phyloP scores from a whole-genome alignment of 768 basidiomycete species.

The Lentinula boryana region DNA sequence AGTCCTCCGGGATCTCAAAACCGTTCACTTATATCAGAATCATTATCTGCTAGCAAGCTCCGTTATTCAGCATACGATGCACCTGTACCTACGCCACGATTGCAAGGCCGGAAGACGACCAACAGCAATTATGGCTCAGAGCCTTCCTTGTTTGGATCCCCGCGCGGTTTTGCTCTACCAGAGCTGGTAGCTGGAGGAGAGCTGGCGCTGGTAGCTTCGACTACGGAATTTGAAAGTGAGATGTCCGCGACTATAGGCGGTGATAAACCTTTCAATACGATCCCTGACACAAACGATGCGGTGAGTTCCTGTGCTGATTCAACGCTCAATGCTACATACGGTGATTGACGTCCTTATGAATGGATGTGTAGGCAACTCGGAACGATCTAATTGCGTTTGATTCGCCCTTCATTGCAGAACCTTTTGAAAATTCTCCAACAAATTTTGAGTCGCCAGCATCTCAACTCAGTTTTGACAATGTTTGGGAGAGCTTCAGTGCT shows the following conservation, averaged over 20 bases:
- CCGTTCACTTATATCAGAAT: not conserved
- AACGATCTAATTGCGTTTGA: slow-evolving; percentile 71
- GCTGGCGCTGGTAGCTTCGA: slow-evolving; percentile 33
- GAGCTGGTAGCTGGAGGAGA: slow-evolving; percentile 30
- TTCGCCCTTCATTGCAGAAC: slow-evolving; percentile 57
- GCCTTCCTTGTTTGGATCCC: not conserved
- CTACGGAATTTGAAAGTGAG: slow-evolving; percentile 20
- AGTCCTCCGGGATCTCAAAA: slow-evolving; percentile 6
- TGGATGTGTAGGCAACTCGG: not conserved
- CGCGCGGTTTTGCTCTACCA: not conserved
- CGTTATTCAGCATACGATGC: slow-evolving; percentile 68
- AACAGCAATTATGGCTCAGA: slow-evolving; percentile 14
- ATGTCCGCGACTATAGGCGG: not conserved
- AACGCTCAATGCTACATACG: not conserved
- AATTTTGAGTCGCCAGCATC: not conserved
- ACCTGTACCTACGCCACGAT: slow-evolving; percentile 45
- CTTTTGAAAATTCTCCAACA: slow-evolving; percentile 13
- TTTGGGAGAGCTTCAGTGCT: slow-evolving; percentile 52
- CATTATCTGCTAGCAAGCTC: slow-evolving; percentile 38
- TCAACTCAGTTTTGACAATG: slow-evolving; percentile 13
- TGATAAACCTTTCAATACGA: not conserved
- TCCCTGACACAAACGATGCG: not conserved
- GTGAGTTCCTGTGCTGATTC: not conserved
- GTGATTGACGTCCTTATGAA: not conserved
- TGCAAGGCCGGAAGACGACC: slow-evolving; percentile 27